Conservation (phyloP, 1,284 basidiomycete species). For the Peniophora sp. region DNA sequence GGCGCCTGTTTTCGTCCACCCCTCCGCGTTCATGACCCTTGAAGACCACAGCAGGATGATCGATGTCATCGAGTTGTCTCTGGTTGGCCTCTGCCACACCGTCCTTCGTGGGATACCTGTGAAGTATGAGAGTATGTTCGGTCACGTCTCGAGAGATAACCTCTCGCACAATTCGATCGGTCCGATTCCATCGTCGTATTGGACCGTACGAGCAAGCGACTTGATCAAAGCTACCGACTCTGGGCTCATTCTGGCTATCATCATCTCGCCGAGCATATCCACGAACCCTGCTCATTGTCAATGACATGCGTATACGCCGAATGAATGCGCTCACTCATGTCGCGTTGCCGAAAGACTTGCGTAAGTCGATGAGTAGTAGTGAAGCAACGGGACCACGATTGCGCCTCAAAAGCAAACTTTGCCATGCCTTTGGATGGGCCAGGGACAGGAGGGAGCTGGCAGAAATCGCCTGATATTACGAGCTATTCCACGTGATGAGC, state of each 20-base stretch:
- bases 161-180: constrained; percentile 68
- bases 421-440: constrained; percentile 24
- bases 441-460: constrained; percentile 72
- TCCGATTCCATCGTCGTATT: constrained; percentile 65
- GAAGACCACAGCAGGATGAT: constrained; percentile 25
- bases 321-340: constrained; percentile 37
- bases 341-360: constrained; percentile 38
- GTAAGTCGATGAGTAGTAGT: constrained; percentile 27
- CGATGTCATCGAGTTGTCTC: constrained; percentile 29
- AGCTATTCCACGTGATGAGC: constrained; percentile 31
- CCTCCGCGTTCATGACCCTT: constrained; percentile 26
- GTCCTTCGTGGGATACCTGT: constrained; percentile 48
- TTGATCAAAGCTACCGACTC: constrained; percentile 50
- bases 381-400: constrained; percentile 46
- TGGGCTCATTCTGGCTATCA: constrained; percentile 43
- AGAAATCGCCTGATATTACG: constrained; percentile 72
- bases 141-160: constrained; percentile 9
- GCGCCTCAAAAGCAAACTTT: constrained; percentile 62
- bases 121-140: constrained; percentile 14
- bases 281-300: constrained; percentile 40
- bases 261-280: constrained; percentile 69
- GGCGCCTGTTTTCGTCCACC: constrained; percentile 15
- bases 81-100: constrained; percentile 57
- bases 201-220: constrained; percentile 48
- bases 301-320: not conserved